Evolutionary conservation across 148 eudicot species (phyloP), one percentile per base, ranked within the genome.

Genomic region (Nepenthes gracilis): DNA sequence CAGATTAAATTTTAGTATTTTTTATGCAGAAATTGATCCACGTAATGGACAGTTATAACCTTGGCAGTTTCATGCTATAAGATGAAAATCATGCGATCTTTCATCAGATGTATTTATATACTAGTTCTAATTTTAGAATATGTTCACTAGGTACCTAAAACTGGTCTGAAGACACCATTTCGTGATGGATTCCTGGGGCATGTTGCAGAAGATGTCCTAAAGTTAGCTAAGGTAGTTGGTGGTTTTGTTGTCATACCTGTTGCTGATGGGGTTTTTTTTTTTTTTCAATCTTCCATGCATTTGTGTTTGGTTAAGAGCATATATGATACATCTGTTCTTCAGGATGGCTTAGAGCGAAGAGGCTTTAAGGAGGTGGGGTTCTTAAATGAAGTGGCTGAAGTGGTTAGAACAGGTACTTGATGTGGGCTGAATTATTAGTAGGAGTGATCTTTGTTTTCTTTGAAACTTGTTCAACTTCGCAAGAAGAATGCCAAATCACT

Each of bases 301-400:
- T 55, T 23, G 4, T 38, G 45, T 47, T 14, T 55, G 36, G 33
- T 55, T 12, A 40, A 40, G 33, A 57, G 54, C 37, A 59, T 35
- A 2, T 55, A 14, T 56, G 33, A 32, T 23, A 23, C 57, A 45
- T 51, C 43, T 62, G 55, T 63, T 69, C 62, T 77, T 62, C 72
- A 94, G 99, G 90, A 94, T 78, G 99, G 99, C 64, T 67, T 94
- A 72, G 97, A 94, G 74, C 83, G 87, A 62, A 80, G 99, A 74
- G 99, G 99, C 62, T 94, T 15, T 60, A 94, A 89, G 70, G 99
- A 94, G 74, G 72, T 73, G 9, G 97, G 97, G 48, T 94, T 89
- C 64, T 72, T 94, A 61, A 89, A 94, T 69, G 97, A 81, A 80
- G 97, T 94, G 55, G 82, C 87, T 36, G 97, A 94, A 75, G 99